phyloP scores from a whole-genome alignment of 2,329 filamentous ascomycete species.

The Thielaviopsis populi region DNA sequence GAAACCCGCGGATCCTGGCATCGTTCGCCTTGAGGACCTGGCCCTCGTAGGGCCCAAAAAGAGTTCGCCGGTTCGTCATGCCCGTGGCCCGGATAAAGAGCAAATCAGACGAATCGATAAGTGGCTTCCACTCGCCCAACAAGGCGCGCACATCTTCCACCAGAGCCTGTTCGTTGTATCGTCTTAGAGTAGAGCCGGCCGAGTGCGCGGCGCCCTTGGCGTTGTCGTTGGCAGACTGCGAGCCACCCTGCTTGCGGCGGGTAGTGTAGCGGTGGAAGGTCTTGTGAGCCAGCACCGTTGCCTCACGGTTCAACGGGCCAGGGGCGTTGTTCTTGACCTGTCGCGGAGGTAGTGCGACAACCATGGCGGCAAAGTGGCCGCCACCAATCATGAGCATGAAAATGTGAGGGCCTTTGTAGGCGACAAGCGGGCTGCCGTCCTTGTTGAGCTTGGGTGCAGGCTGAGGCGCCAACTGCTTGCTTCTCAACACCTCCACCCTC shows the following conservation, averaged over 20 bases:
- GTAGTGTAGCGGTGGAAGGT: constrained; percentile 97
- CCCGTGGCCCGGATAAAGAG: constrained; percentile 85
- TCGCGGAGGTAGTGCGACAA: constrained; percentile 75
- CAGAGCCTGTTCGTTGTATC: constrained; percentile 87
- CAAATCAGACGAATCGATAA: constrained; percentile 72
- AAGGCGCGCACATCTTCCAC: constrained; percentile 75
- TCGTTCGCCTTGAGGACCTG: constrained; percentile 73
- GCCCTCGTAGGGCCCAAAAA: constrained; percentile 84
- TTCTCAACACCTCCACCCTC: constrained; percentile 52
- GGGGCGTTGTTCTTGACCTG: constrained; percentile 49
- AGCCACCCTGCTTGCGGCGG: constrained; percentile 85
- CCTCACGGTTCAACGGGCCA: constrained; percentile 66
- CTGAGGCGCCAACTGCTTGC: constrained; percentile 60
- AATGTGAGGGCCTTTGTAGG: constrained; percentile 62
- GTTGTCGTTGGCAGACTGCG: constrained; percentile 85
- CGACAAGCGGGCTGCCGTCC: constrained; percentile 40
- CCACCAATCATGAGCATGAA: constrained; percentile 98
- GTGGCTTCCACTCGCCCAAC: constrained; percentile 66
- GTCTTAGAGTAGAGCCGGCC: constrained; percentile 72
- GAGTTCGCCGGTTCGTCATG: constrained; percentile 65
- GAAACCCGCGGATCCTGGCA: constrained; percentile 67
- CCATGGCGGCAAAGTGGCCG: constrained; percentile 93
- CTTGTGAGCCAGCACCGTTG: constrained; percentile 84
- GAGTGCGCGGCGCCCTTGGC: constrained; percentile 91
- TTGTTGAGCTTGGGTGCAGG: constrained; percentile 38